Evolutionary conservation across 371 early-diverging fungal species (phyloP), one percentile per base, ranked within the genome.

Genomic region (Mortierella sp.): DNA sequence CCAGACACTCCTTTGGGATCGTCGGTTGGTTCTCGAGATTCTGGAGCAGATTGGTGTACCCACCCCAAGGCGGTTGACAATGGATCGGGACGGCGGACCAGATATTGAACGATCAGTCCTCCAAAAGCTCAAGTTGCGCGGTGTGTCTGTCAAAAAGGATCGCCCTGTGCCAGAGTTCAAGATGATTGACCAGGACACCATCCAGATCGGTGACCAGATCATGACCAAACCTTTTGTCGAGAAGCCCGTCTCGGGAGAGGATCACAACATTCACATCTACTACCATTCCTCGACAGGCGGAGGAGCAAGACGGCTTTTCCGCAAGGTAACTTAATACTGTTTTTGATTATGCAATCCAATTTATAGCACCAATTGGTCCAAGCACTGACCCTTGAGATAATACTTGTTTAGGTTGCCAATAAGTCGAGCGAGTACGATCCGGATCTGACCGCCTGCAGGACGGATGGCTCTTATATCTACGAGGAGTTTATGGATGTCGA

Each of bases 241-340:
- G 79, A 99, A 99, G 81, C 99, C 99, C 2, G 95, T 95, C 1
- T 92, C 95, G 41, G 97, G 97, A 41, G 99, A 99, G 85, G 93
- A 99, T 83, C 99, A 99, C 86, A 98, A 99, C 84, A 96, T 99
- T 69, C 92, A 95, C 86, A 97, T 99, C 63, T 99, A 99, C 88
- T 99, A 96, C 86, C 89, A 93, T 24, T 83, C 89, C 11, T 87
- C 90, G n/a, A 86, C 90, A 52, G 99, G 98, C 29, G 98, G 98
- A 64, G 97, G 99, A 37, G 96, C 95, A 40, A 91, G 99, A 70
- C 90, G 94, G 58, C 91, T 99, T 69, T 99, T 99, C 82, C 89
- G 99, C 79, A 99, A 99, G 90, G 93, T 95, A 73, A 31, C 14
- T 31, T 26, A 11, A 22, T 4, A 10, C 29, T 29, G 2, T 31